Conservation (phyloP, 345 rosid species). For the Theobroma cacao region DNA sequence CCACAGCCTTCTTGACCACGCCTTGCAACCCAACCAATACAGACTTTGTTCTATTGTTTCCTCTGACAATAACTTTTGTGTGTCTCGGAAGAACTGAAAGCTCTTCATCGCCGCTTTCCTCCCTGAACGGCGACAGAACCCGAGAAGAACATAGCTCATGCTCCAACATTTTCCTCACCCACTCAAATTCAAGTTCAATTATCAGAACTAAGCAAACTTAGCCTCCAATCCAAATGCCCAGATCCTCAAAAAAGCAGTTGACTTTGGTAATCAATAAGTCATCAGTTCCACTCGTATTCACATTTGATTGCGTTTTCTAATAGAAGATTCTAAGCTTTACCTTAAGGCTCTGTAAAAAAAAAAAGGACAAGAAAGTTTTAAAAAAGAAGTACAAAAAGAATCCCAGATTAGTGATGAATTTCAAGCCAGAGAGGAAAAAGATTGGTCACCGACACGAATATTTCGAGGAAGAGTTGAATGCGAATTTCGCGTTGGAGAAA, state of each 20-base stretch:
- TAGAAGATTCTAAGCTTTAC: conserved; percentile 14
- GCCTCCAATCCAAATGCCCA: background rate
- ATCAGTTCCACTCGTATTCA: background rate
- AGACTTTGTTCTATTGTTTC: conserved; percentile 93
- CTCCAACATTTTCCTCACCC: conserved; percentile 4
- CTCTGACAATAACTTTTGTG: conserved; percentile 90
- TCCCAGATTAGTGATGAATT: conserved; percentile 7
- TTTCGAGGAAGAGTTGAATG: conserved; percentile 26
- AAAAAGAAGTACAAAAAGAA: background rate
- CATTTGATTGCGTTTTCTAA: background rate
- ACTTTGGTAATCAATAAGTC: conserved; percentile 10
- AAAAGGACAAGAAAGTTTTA: background rate
- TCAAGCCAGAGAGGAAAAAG: conserved; percentile 4
- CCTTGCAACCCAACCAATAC: conserved; percentile 95
- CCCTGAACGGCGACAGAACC: conserved; percentile 61
- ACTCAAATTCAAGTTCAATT: background rate
- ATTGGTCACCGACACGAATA: conserved; percentile 26
- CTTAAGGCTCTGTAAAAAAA: conserved; percentile 21
- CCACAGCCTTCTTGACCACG: conserved; percentile 95
- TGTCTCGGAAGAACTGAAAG: conserved; percentile 93
- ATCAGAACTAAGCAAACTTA: background rate
- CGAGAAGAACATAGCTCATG: conserved; percentile 21
- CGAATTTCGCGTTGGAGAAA: conserved; percentile 14
- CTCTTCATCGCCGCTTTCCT: conserved; percentile 93
- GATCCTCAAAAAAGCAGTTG: conserved; percentile 7